Percentiles rank a stretch among this genome's conserved stretches.
Evolutionary conservation across 306 rosid genomes (phyloP).

Genomic region (Rubus idaeus): DNA sequence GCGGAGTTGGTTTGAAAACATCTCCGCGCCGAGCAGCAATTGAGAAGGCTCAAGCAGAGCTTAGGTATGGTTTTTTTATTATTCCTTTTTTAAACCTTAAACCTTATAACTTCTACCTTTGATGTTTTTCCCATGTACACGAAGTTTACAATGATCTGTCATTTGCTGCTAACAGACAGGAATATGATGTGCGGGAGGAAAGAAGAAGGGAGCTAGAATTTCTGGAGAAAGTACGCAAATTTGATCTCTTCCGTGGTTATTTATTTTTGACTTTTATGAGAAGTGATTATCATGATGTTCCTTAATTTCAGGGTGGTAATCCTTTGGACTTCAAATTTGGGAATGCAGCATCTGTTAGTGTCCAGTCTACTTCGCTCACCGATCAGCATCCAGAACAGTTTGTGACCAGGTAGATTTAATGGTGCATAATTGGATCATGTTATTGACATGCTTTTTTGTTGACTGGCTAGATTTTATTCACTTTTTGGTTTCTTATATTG

Average conservation of each 20-base stretch:
- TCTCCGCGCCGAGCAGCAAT: conserved; percentile 90
- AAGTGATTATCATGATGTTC: conserved; percentile 24
- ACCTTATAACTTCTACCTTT: conserved; percentile 25
- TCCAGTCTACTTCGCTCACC: conserved; percentile 92
- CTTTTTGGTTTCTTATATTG: conserved; percentile 16
- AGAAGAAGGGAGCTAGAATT: conserved; percentile 91
- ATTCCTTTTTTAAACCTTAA: neutral
- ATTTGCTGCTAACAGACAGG: conserved; percentile 74
- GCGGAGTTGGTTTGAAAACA: conserved; percentile 95
- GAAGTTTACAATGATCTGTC: conserved; percentile 22
- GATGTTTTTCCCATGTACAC: conserved; percentile 14
- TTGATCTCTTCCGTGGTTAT: conserved; percentile 27
- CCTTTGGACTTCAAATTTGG: conserved; percentile 90
- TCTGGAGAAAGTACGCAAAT: conserved; percentile 84
- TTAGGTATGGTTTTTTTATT: conserved; percentile 60
- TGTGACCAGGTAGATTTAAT: conserved; percentile 68
- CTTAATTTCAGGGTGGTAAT: conserved; percentile 84
- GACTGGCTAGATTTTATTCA: conserved; percentile 5
- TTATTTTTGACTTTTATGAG: conserved; percentile 13
- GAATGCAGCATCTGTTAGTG: conserved; percentile 87
- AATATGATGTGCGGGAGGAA: conserved; percentile 89
- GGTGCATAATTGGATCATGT: conserved; percentile 22
- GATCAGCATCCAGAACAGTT: conserved; percentile 92
- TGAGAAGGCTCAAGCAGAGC: conserved; percentile 93
- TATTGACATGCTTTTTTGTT: conserved; percentile 13